Evolutionary conservation across 441 rosid species (phyloP).

Genomic region (Adansonia madagascariensis): DNA sequence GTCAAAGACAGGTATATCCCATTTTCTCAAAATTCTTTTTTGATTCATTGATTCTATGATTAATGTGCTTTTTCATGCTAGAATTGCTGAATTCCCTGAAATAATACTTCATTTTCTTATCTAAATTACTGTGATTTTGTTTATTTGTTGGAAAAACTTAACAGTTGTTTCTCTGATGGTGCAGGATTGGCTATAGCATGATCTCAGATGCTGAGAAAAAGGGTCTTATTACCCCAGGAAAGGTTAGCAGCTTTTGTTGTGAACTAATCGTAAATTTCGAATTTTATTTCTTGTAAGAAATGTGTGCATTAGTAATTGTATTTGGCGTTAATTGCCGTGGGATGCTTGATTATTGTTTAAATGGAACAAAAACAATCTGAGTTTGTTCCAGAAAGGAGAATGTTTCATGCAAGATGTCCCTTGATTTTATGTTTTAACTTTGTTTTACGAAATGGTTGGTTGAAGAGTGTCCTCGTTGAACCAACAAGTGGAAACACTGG

Average conservation of each 20-base stretch:
- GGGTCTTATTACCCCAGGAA: slow-evolving; percentile 71
- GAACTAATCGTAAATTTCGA: not conserved
- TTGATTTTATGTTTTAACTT: slow-evolving; percentile 25
- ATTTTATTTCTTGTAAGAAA: not conserved
- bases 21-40: not conserved
- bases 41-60: not conserved
- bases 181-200: slow-evolving; percentile 91
- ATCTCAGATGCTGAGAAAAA: slow-evolving; percentile 77
- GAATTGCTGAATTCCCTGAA: not conserved
- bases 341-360: not conserved
- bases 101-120: not conserved
- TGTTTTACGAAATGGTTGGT: slow-evolving; percentile 22
- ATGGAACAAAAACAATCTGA: not conserved
- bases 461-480: slow-evolving; percentile 82
- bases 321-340: not conserved
- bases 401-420: not conserved
- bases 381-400: not conserved
- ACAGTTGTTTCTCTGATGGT: not conserved
- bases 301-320: not conserved
- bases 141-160: not conserved
- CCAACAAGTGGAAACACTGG: slow-evolving; percentile 93
- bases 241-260: slow-evolving; percentile 44
- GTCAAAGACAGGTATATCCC: slow-evolving; percentile 78
- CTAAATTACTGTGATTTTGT: not conserved
- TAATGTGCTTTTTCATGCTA: not conserved